Percentiles rank a stretch among this genome's conserved stretches.
Evolutionary conservation across 192 early-diverging fungal species (phyloP).

Genomic region (Entomortierella chlamydospora): DNA sequence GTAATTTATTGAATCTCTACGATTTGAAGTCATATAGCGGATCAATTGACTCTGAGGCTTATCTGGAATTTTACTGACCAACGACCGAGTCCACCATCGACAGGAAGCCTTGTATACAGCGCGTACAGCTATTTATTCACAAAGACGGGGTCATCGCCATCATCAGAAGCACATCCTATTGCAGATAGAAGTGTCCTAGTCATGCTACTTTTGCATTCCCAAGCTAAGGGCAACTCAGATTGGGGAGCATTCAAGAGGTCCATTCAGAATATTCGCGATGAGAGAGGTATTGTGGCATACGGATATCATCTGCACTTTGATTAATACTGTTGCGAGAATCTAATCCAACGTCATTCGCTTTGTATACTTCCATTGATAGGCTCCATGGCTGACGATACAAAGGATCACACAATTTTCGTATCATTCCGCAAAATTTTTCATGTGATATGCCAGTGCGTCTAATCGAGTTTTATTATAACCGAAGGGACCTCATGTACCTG

Average conservation of each 20-base stretch:
- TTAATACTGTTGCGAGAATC: too few relatives aligned
- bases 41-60: conserved; percentile 62
- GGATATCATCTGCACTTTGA: not conserved
- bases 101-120: conserved; percentile 68
- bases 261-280: conserved; percentile 57
- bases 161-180: conserved; percentile 64
- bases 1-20: not conserved
- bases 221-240: conserved; percentile 51
- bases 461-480: not conserved
- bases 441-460: conserved; percentile 61
- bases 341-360: too few relatives aligned
- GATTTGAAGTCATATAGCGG: conserved; percentile 62
- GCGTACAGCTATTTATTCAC: conserved; percentile 78
- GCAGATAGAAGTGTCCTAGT: conserved; percentile 72
- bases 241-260: conserved; percentile 57
- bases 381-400: conserved; percentile 47
- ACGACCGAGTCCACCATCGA: conserved; percentile 40
- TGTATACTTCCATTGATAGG: too few relatives aligned
- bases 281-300: too few relatives aligned
- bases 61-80: conserved; percentile 55
- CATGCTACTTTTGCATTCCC: conserved; percentile 64
- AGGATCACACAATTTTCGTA: conserved; percentile 41
- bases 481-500: too few relatives aligned
- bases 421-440: conserved; percentile 67
- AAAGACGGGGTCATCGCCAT: conserved; percentile 52